phyloP scores from a whole-genome alignment of 257 asterid species.

The Echium plantagineum region DNA sequence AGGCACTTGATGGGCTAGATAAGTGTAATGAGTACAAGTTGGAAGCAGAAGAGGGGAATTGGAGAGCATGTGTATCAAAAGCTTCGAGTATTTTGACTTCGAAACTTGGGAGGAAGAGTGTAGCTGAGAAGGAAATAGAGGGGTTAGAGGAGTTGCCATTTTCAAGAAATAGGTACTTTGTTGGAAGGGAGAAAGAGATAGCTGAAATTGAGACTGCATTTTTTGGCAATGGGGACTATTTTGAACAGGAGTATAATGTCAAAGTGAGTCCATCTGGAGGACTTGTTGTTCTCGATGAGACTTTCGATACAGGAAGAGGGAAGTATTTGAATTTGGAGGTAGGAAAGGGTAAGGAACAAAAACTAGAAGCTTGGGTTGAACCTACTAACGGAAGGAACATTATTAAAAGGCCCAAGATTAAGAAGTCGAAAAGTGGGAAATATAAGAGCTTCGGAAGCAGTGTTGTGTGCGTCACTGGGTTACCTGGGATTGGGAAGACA shows the following conservation, averaged over 20 bases:
- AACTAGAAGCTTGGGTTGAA: conserved; percentile 64
- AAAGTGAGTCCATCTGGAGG: conserved; percentile 30
- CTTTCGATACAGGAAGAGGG: conserved; percentile 23
- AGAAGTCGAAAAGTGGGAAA: conserved; percentile 47
- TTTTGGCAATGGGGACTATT: conserved; percentile 48
- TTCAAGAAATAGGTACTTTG: conserved; percentile 46
- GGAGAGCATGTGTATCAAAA: conserved; percentile 58
- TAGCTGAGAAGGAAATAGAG: conserved; percentile 38
- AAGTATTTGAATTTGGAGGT: conserved; percentile 46
- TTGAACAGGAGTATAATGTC: conserved; percentile 33
- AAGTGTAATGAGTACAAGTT: conserved; percentile 45
- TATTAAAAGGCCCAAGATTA: conserved; percentile 36
- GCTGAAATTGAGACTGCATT: conserved; percentile 55
- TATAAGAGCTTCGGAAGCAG: conserved; percentile 37
- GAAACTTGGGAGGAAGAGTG: conserved; percentile 79
- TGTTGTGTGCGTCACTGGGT: conserved; percentile 58
- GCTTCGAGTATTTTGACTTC: conserved; percentile 43
- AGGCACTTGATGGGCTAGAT: conserved; percentile 56
- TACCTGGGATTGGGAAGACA: conserved; percentile 70
- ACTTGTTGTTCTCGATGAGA: conserved; percentile 55
- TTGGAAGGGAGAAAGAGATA: conserved; percentile 66
- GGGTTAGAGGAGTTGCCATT: conserved; percentile 51
- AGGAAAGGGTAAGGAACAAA: conserved; percentile 47
- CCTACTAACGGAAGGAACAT: conserved; percentile 38
- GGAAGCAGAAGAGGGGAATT: conserved; percentile 57